Evolutionary conservation across 1,139 yeast genomes (phyloP).

Genomic region (Sugiyamaella sp.): DNA sequence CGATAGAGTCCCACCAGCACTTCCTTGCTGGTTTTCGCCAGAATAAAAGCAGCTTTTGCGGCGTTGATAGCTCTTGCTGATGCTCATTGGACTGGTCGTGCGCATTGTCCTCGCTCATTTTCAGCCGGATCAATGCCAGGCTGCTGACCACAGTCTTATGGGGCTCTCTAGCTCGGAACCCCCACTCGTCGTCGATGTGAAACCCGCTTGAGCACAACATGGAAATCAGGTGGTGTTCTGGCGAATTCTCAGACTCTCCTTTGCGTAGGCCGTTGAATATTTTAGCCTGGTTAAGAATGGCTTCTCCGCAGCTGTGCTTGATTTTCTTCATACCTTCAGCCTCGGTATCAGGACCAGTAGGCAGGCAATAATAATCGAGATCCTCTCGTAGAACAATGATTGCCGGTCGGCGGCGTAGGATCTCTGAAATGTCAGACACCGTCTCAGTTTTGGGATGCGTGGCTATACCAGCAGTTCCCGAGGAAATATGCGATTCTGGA

Average conservation of each 20-base stretch:
- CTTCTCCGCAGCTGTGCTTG: constrained; percentile 70
- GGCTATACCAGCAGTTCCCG: background rate
- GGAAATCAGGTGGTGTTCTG: constrained; percentile 91
- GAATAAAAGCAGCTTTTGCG: constrained; percentile 80
- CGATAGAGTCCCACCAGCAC: constrained; percentile 92
- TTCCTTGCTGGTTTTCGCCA: constrained; percentile 99
- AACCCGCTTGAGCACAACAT: constrained; percentile 96
- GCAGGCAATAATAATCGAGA: constrained; percentile 88
- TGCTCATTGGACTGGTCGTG: constrained; percentile 28
- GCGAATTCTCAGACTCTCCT: constrained; percentile 69
- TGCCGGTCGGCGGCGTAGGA: constrained; percentile 80
- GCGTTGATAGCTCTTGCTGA: constrained; percentile 42
- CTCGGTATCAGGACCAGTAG: constrained; percentile 43
- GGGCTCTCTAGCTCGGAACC: constrained; percentile 82
- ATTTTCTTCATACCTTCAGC: constrained; percentile 55
- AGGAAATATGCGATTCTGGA: background rate
- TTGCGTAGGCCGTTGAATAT: constrained; percentile 70
- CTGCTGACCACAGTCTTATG: constrained; percentile 84
- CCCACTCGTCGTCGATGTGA: constrained; percentile 73
- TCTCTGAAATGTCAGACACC: constrained; percentile 47
- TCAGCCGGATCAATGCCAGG: constrained; percentile 73
- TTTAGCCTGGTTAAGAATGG: constrained; percentile 56
- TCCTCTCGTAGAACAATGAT: constrained; percentile 93
- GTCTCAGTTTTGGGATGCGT: constrained; percentile 10
- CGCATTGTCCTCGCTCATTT: background rate